Percentiles rank a stretch among this genome's conserved stretches.
Evolutionary conservation across 192 early-diverging fungal species (phyloP).

Genomic region (Coemansia sp.): DNA sequence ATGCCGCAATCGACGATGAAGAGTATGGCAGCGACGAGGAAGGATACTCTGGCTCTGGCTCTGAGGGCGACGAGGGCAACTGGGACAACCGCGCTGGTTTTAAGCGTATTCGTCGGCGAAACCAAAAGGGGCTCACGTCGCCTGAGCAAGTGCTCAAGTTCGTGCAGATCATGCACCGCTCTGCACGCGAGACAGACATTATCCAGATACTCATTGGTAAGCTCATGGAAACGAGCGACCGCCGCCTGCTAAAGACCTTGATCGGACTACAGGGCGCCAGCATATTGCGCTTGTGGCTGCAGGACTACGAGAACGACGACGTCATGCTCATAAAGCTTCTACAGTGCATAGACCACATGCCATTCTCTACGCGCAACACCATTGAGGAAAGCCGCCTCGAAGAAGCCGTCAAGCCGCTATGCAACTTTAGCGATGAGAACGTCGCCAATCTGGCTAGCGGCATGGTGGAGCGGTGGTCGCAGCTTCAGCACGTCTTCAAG

Average conservation of each 20-base stretch:
- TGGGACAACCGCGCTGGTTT: constrained; percentile 18
- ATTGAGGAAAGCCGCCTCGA: constrained; percentile 77
- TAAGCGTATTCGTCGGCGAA: constrained; percentile 37
- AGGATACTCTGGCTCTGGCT: constrained; percentile 25
- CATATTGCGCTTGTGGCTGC: constrained; percentile 55
- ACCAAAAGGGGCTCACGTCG: constrained; percentile 58
- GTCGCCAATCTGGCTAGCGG: constrained; percentile 26
- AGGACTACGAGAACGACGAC: constrained; percentile 60
- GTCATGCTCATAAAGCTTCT: constrained; percentile 64
- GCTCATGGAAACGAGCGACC: constrained; percentile 57
- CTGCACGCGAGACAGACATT: constrained; percentile 55
- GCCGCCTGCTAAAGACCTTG: constrained; percentile 69
- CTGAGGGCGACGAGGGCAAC: constrained; percentile 8
- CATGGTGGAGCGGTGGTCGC: constrained; percentile 40
- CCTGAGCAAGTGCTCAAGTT: constrained; percentile 73
- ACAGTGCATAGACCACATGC: constrained; percentile 70
- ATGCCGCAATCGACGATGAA: constrained; percentile 51
- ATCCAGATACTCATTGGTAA: constrained; percentile 61
- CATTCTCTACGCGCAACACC: constrained; percentile 75
- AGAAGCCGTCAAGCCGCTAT: constrained; percentile 57
- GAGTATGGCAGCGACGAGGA: constrained; percentile 50
- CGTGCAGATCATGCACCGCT: constrained; percentile 72
- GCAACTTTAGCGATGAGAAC: constrained; percentile 41
- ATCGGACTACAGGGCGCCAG: constrained; percentile 38
- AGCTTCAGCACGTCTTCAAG: constrained; percentile 41